Evolutionary conservation across 2,329 filamentous ascomycete genomes (phyloP).

Genomic region (Cercospora sp.): DNA sequence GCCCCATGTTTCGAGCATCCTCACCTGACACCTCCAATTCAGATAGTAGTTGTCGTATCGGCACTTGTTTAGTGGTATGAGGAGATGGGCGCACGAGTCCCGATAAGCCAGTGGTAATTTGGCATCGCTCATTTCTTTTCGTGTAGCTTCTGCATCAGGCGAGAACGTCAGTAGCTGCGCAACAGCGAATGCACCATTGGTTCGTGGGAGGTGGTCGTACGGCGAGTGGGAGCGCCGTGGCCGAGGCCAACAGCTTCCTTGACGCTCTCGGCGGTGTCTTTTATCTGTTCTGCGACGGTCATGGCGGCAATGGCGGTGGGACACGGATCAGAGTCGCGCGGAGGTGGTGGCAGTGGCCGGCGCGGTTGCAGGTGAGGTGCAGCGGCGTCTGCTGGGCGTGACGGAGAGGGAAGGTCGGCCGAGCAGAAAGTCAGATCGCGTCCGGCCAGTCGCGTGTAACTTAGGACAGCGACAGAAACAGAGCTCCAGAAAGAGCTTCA

Average conservation of each 20-base stretch:
- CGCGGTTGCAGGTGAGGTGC: constrained; percentile 7
- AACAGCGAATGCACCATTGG: constrained; percentile 17
- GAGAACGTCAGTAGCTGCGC: constrained; percentile 17
- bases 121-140: constrained; percentile 92
- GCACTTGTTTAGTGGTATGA: constrained; percentile 95
- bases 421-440: constrained; percentile 10
- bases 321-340: neutral
- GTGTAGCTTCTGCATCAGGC: constrained; percentile 65
- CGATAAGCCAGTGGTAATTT: constrained; percentile 86
- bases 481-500: constrained; percentile 7
- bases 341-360: constrained; percentile 2
- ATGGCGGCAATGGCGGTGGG: constrained; percentile 25
- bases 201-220: constrained; percentile 32
- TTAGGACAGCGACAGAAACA: neutral
- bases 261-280: constrained; percentile 34
- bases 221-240: constrained; percentile 39
- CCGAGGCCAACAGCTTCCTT: constrained; percentile 52
- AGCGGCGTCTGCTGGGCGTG: neutral
- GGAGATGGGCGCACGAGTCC: constrained; percentile 90
- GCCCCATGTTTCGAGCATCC: constrained; percentile 40
- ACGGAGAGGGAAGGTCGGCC: neutral
- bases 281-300: constrained; percentile 41
- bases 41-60: constrained; percentile 88
- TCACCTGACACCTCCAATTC: constrained; percentile 97
- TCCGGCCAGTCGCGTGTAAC: neutral